Percentiles rank a stretch among this genome's conserved stretches.
These are phyloP conservation scores for Curvularia sp. DNA, from an alignment of 2,329 filamentous ascomycete genomes.

Conservation along the genomic window DNA sequence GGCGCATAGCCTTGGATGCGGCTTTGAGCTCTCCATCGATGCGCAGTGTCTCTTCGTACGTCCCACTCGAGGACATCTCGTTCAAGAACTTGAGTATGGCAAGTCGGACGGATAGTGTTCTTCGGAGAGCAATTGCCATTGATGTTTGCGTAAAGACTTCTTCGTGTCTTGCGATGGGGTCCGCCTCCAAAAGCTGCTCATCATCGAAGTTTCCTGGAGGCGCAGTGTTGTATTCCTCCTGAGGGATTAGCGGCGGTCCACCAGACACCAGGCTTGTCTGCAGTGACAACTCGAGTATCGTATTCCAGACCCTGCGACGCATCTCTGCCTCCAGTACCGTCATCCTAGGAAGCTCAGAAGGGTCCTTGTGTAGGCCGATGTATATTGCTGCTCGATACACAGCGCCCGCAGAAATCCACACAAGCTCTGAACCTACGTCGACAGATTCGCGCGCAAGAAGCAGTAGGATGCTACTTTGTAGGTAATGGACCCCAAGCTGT, in stretches of 20 bases:
- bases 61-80: conserved; percentile 29
- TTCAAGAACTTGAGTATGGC: conserved; percentile 45
- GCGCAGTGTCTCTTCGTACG: conserved; percentile 40
- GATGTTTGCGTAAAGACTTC: conserved; percentile 47
- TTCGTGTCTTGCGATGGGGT: conserved; percentile 39
- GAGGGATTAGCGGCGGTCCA: conserved; percentile 45
- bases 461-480: conserved; percentile 57
- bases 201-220: conserved; percentile 53
- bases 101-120: conserved; percentile 49
- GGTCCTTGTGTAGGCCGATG: conserved; percentile 54
- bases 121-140: conserved; percentile 47
- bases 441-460: conserved; percentile 49
- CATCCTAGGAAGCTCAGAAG: conserved; percentile 39
- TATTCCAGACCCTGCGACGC: conserved; percentile 45
- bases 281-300: conserved; percentile 49
- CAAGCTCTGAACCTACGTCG: conserved; percentile 46
- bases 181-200: conserved; percentile 44
- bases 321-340: conserved; percentile 37
- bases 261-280: conserved; percentile 50
- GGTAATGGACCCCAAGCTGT: conserved; percentile 57
- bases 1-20: conserved; percentile 32
- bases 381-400: conserved; percentile 51
- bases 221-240: conserved; percentile 49
- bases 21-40: conserved; percentile 31
- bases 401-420: conserved; percentile 51